Evolutionary conservation across 257 asterid species (phyloP), one percentile per base, ranked within the genome.

Genomic region (Rubia yunnanensis): DNA sequence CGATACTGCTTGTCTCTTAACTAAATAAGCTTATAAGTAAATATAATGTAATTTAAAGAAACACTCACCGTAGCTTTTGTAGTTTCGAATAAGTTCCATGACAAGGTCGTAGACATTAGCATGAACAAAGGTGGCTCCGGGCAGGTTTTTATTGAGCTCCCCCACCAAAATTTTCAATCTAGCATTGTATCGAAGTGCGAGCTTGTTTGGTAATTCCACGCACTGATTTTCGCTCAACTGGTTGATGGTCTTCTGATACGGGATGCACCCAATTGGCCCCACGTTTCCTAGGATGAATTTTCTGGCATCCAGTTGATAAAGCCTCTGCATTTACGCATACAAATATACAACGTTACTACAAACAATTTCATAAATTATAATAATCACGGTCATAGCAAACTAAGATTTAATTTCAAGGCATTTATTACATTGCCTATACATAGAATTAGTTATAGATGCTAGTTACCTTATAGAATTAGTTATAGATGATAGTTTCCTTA

Each of bases 201-300:
- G 86, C 75, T 92, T 69, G 57, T 89, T 86, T 20, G 99, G 87
- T 31, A 92, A 74, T 58, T 87, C 78, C 41, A 83, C 99, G 9
- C 99, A 92, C 66, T 92, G 88, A 4, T 77, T 70, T 22, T 76
- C 88, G 4, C 10, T 66, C 39, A 92, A 66, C 53, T 86, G 88
- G 36, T 92, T 92, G 1, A 92, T 87, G 15, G 91, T 86, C 60
- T 82, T 87, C 60, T 92, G 99, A 67, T 92, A 92, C 0, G 99
- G 99, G 58, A 92, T 92, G 85, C 99, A 92, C 4, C 99, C 99
- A 23, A 89, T 67, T 4, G 99, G 99, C 5, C 99, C 99, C 1
- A 92, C 96, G 53, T 92, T 92, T 48, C 88, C 90, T 34, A 92
- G 65, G 10, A 92, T 71, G 69, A 92, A 92, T 80, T 89, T 92